Percentiles rank a stretch among this genome's conserved stretches.
These are phyloP conservation scores for Ammopiptanthus mongolicus DNA, from an alignment of 306 rosid genomes.

Conservation along the genomic window DNA sequence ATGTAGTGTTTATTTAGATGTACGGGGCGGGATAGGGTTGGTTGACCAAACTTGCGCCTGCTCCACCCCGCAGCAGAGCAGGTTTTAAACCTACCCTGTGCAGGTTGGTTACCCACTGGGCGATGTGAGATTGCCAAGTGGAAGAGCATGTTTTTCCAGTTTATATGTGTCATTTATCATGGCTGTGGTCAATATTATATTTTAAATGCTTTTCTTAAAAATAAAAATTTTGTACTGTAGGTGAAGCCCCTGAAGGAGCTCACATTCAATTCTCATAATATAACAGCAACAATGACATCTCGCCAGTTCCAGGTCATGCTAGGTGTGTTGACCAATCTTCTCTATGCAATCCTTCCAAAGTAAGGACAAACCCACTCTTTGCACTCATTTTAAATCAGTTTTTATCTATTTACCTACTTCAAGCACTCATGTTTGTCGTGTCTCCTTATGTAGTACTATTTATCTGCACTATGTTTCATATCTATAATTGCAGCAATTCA, in stretches of 20 bases:
- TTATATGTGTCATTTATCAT: slow-evolving; percentile 16
- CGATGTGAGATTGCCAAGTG: background rate
- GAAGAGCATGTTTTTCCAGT: background rate
- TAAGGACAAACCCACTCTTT: slow-evolving; percentile 36
- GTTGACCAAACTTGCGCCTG: background rate
- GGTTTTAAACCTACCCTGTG: background rate
- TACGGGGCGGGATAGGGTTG: background rate
- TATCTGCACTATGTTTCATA: slow-evolving; percentile 8
- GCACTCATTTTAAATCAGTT: background rate
- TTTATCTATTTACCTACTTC: slow-evolving; percentile 4
- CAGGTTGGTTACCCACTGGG: background rate
- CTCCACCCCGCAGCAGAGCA: background rate
- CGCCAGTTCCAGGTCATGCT: slow-evolving; percentile 98
- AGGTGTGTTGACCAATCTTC: slow-evolving; percentile 91
- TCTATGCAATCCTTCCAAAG: slow-evolving; percentile 92
- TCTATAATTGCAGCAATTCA: background rate
- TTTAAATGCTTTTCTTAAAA: background rate
- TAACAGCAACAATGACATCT: slow-evolving; percentile 96
- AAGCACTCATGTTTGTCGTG: background rate
- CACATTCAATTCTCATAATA: slow-evolving; percentile 75
- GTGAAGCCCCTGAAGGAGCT: slow-evolving; percentile 97
- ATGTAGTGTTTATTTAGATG: background rate
- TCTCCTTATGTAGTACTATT: background rate
- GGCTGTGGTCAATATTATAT: slow-evolving; percentile 7
- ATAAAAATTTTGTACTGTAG: slow-evolving; percentile 43